Percentiles rank a stretch among this genome's conserved stretches.
phyloP scores from a whole-genome alignment of 768 basidiomycete species.

The Mycena maculata region DNA sequence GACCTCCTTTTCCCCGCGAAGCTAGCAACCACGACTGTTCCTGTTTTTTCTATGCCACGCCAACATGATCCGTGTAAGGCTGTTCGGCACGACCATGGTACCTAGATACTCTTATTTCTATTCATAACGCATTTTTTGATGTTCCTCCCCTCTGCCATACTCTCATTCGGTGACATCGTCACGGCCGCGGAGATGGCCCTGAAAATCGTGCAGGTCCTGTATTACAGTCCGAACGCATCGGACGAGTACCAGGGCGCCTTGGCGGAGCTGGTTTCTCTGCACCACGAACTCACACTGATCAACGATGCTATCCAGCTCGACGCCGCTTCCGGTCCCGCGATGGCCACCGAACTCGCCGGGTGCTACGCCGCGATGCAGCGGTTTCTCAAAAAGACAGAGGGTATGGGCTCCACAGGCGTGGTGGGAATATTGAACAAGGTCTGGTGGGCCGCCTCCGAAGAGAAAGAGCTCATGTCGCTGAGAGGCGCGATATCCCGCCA shows the following conservation, averaged over 20 bases:
- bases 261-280: constrained; percentile 14
- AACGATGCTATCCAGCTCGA: constrained; percentile 15
- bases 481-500: constrained; percentile 1
- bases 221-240: neutral
- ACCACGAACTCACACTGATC: constrained; percentile 21
- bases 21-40: too few relatives aligned
- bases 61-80: too few relatives aligned
- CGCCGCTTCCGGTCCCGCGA: neutral
- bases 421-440: neutral
- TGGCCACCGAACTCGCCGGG: neutral
- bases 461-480: constrained; percentile 5
- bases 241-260: constrained; percentile 10
- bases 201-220: constrained; percentile 20
- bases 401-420: neutral
- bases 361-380: constrained; percentile 10
- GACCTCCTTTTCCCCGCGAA: too few relatives aligned
- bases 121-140: too few relatives aligned
- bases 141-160: neutral
- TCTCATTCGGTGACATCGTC: constrained; percentile 14
- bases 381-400: constrained; percentile 4
- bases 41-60: too few relatives aligned
- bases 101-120: too few relatives aligned
- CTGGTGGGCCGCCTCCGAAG: constrained; percentile 14
- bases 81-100: too few relatives aligned
- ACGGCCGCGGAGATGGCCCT: constrained; percentile 11